A percentile compares a stretch with the other conserved stretches of the same genome.
Evolutionary conservation across 129 eudicot genomes (phyloP).

Genomic region (Chrysanthemum seticuspe): DNA sequence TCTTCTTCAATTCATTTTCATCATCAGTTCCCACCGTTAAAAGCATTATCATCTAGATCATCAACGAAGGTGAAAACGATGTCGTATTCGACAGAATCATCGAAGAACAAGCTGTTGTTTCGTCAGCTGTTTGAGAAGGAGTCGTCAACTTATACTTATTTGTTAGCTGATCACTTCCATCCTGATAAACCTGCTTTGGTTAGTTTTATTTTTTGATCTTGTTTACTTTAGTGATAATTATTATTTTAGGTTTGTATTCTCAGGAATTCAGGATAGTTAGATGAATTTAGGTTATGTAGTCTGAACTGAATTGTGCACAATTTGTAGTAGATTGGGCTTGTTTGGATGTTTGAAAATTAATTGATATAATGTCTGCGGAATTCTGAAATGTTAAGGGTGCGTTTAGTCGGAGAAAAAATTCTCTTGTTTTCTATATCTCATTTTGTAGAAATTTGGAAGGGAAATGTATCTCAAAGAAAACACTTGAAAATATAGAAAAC

Average conservation of each 20-base stretch:
- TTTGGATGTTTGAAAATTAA: slow-evolving; percentile 6
- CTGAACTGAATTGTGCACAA: too few relatives aligned
- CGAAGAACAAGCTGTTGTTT: slow-evolving; percentile 46
- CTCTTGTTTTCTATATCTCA: too few relatives aligned
- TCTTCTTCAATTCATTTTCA: too few relatives aligned
- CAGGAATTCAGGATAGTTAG: not conserved
- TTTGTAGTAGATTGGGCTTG: too few relatives aligned
- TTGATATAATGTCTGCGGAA: too few relatives aligned
- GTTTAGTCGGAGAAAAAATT: too few relatives aligned
- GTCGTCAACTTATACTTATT: slow-evolving; percentile 89
- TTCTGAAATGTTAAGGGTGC: too few relatives aligned
- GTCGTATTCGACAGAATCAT: slow-evolving; percentile 42
- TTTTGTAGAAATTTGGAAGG: too few relatives aligned
- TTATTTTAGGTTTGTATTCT: not conserved
- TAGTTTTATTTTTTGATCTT: not conserved
- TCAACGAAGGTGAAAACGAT: slow-evolving; percentile 50
- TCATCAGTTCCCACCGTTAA: too few relatives aligned
- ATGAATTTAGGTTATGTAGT: slow-evolving; percentile 17
- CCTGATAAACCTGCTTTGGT: slow-evolving; percentile 96
- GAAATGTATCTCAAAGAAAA: too few relatives aligned
- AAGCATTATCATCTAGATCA: not conserved
- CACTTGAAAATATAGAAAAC: too few relatives aligned
- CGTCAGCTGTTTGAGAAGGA: slow-evolving; percentile 98
- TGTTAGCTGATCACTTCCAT: slow-evolving; percentile 91
- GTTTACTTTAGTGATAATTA: not conserved